Percentiles rank a stretch among this genome's conserved stretches.
Conservation (phyloP, 169 alveolate genomes). For the Eimeria brunetti region DNA sequence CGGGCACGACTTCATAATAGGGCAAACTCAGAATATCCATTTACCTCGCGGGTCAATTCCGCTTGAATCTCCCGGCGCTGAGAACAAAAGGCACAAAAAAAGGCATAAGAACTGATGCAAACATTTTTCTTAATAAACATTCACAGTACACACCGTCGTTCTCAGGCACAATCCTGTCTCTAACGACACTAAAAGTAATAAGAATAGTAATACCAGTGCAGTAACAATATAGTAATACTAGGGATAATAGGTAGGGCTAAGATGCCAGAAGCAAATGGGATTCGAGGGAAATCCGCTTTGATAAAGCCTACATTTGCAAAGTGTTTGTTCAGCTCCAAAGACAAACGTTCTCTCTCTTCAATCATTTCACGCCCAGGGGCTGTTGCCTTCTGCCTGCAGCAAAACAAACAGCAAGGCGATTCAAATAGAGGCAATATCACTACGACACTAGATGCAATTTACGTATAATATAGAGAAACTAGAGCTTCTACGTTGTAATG, state of each 20-base stretch:
- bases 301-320: constrained; percentile 24
- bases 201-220: too few species aligned
- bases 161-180: background rate
- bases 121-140: background rate
- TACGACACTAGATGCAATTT: too few species aligned
- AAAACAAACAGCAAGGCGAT: too few species aligned
- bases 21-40: background rate
- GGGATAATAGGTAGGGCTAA: too few species aligned
- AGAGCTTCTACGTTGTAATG: too few species aligned
- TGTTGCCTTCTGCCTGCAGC: constrained; percentile 52
- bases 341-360: constrained; percentile 56
- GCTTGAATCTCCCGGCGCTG: constrained; percentile 61
- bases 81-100: background rate
- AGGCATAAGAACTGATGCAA: background rate
- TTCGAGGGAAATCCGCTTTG: too few species aligned
- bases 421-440: too few species aligned
- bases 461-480: too few species aligned
- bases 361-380: constrained; percentile 75
- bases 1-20: background rate
- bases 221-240: too few species aligned
- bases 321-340: constrained; percentile 42
- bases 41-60: constrained; percentile 53
- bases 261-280: too few species aligned
- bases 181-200: background rate
- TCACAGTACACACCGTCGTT: background rate